Base-by-base conservation (phyloP, 2,329 filamentous ascomycete genomes). In the Colletotrichum neosansevieriae region DNA sequence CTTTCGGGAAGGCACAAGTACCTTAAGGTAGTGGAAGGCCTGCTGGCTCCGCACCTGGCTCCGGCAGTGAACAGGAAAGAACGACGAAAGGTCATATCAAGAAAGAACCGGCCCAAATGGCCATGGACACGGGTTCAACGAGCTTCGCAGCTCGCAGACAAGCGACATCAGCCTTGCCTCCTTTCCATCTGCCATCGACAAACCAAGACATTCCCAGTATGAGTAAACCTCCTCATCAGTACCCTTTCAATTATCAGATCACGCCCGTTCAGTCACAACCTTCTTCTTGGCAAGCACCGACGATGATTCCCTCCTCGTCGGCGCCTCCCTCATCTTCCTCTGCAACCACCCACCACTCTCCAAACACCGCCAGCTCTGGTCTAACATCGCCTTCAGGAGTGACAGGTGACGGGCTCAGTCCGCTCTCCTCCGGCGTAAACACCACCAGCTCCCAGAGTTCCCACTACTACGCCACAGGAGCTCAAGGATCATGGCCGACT, bases 101-200 rank as follows among this genome's bases (percentile, higher is more conserved):
- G 15, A 21, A 12, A 54, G 24, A 66, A 19, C 32, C 57, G 13
- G 51, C 44, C 63, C 38, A 15, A n/a, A 69, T 66, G 66, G 62
- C 66, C 10, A 69, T 70, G 59, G 68, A 69, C 34, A 70, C 68
- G 13, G 36, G 36, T 34, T 58, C 87, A 74, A 84, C 86, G 76
- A 91, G 91, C 81, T 89, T 94, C 77, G 88, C 90, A 73, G 86
- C 90, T 78, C 88, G 92, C 75, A 88, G 91, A 79, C 88, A 89
- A 75, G 91, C 91, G 75, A 89, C 91, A 70, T 88, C 87, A 66
- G 86, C 87, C 73, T 85, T 94, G 70, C 91, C 91, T 66, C 86
- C 81, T 72, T 92, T 93, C 76, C 89, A 92, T 75, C 86, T 93
- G 17, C 88, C 89, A 71, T 88, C 90, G 61, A 89, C 89, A 62